phyloP scores from a whole-genome alignment of 2,329 filamentous ascomycete species.

The Penicillium sp. region DNA sequence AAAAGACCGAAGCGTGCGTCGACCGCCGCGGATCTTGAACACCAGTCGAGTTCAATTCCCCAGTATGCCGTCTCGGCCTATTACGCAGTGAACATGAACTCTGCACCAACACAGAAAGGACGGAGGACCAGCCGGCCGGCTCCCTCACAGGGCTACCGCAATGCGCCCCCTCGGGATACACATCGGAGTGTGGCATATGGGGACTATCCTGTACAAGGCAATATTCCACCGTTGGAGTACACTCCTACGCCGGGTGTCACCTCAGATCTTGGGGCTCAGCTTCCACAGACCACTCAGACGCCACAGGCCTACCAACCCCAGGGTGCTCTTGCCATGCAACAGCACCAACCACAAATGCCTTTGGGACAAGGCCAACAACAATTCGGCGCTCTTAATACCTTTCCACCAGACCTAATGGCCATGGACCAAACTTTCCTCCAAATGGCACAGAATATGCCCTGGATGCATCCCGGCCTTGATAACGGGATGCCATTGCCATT shows the following conservation, averaged over 20 bases:
- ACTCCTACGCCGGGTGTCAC: neutral
- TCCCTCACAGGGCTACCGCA: neutral
- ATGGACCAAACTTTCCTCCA: slow-evolving; percentile 11
- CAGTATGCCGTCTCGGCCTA: slow-evolving; percentile 7
- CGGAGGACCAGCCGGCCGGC: neutral
- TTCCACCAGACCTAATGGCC: slow-evolving; percentile 1
- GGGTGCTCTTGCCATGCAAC: neutral
- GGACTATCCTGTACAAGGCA: neutral
- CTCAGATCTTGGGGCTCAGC: neutral
- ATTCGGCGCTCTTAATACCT: slow-evolving; percentile 7
- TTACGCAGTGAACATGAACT: slow-evolving; percentile 1
- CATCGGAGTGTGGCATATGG: neutral
- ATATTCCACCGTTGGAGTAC: neutral
- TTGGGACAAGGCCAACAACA: neutral
- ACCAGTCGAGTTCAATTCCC: neutral
- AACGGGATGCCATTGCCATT: neutral
- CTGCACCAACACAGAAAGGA: neutral
- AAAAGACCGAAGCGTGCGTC: slow-evolving; percentile 17
- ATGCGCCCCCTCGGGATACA: neutral
- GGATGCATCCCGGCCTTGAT: neutral
- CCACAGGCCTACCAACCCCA: neutral
- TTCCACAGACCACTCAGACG: neutral
- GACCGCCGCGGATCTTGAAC: neutral
- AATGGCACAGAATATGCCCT: neutral
- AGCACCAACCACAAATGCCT: neutral